These are phyloP conservation scores for Ogataea saltuana DNA, from an alignment of 805 yeast species.

Conservation along the genomic window DNA sequence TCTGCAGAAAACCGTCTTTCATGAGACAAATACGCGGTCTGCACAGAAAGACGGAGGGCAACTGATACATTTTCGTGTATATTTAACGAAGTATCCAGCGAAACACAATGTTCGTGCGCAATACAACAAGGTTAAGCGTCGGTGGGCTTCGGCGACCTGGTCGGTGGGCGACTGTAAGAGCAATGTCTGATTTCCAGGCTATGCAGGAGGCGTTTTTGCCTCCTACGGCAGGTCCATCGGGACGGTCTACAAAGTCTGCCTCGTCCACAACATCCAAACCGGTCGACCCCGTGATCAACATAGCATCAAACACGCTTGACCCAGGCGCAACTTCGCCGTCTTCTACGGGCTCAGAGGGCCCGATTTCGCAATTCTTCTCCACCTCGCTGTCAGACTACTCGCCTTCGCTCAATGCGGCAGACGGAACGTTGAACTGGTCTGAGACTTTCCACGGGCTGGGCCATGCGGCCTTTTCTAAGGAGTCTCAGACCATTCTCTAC, in stretches of 20 bases:
- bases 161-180: no score
- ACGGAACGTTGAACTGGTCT: constrained; percentile 66
- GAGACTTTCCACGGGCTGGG: constrained; percentile 87
- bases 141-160: no score
- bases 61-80: no score
- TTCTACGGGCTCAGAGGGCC: constrained; percentile 12
- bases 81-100: no score
- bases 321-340: constrained; percentile 5
- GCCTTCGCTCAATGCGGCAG: constrained; percentile 11
- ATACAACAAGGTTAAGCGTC: no score
- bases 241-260: no score
- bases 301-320: background rate
- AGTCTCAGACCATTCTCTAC: constrained; percentile 58
- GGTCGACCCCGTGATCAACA: constrained; percentile 30
- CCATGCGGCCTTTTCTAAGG: constrained; percentile 65
- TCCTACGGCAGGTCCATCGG: background rate
- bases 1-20: no score
- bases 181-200: constrained; percentile 9
- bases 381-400: constrained; percentile 29
- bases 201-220: constrained; percentile 10
- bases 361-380: constrained; percentile 21
- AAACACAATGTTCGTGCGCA: no score
- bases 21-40: no score
- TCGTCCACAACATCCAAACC: no score
- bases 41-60: no score